Evolutionary conservation across 345 rosid species (phyloP).

Genomic region (Lepidium didymum): DNA sequence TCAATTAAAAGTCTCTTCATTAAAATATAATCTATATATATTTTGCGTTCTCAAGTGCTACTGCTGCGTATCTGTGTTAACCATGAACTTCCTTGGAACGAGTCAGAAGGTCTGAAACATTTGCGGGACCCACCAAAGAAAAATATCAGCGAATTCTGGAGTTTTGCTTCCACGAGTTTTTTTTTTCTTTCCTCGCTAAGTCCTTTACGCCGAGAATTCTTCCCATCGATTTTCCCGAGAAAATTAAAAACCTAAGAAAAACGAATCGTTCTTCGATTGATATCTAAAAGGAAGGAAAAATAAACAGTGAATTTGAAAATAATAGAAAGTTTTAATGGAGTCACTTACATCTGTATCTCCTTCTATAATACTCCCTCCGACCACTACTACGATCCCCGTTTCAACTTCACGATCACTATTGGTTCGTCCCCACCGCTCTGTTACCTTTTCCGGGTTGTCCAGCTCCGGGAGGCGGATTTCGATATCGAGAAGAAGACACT

Average conservation of each 20-base stretch:
- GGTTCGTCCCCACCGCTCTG: slow-evolving; percentile 7
- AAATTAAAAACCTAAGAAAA: neutral
- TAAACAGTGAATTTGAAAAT: neutral
- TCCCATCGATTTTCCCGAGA: slow-evolving; percentile 16
- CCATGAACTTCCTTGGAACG: neutral
- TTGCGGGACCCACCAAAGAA: slow-evolving; percentile 2
- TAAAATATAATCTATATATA: neutral
- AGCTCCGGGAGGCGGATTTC: slow-evolving; percentile 12
- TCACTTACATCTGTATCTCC: slow-evolving; percentile 65
- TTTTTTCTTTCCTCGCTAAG: neutral
- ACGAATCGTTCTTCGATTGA: neutral
- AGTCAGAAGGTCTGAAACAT: neutral
- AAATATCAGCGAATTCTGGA: neutral
- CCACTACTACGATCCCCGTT: slow-evolving; percentile 26
- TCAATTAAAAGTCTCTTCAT: neutral
- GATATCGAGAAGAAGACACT: slow-evolving; percentile 25
- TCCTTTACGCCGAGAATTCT: slow-evolving; percentile 22
- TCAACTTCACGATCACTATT: slow-evolving; percentile 27
- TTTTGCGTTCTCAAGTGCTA: neutral
- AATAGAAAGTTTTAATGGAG: slow-evolving; percentile 41
- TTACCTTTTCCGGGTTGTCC: slow-evolving; percentile 27
- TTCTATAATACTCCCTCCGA: slow-evolving; percentile 66
- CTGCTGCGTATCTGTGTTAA: neutral
- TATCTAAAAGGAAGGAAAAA: neutral
- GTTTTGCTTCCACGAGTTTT: slow-evolving; percentile 22